Base-by-base conservation (phyloP, 331 rosid species). In the Erythrophleum ivorense region DNA sequence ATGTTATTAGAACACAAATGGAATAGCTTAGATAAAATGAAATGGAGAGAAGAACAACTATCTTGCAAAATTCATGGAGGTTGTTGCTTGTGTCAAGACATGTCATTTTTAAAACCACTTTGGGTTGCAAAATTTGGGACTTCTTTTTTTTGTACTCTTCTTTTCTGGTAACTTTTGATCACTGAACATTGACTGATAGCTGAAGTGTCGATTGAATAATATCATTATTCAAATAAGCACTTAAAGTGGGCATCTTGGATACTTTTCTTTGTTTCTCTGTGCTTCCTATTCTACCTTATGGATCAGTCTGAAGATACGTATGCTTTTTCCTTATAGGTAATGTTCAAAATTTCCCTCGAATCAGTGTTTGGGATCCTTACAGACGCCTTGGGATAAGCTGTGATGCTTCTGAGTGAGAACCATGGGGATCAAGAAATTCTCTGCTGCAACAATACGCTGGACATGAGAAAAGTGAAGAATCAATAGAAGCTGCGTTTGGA, bases 401-500 rank as follows among this genome's bases (percentile, higher is more conserved):
- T 66, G 97, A 90, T 89, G 99, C 99, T 77, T 88, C 99, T 58
- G 97, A 92, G 86, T 98, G 94, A 88, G 99, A 94, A 88, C 88
- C 92, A 71, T 94, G 99, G 99, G 90, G 98, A 63, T 94, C 99
- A 0, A 88, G 99, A 62, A 96, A 96, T 85, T 96, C 94, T 87
- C 92, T 96, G 38, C 81, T 92, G 92, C 87, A 94, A 82, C 99
- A 96, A 85, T 96, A 94, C 79, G 65, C 94, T 76, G 98, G 97
- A 81, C 93, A 96, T 76, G 99, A 96, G 87, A 82, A 90, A 85
- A 92, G 97, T 74, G 98, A 87, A 72, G 99, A 96, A 85, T 91
- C 99, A 3, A 92, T 96, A 78, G 97, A 94, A 88, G 97, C 90
- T 59, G 98, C 99, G 60, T 94, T 96, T 87, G 99, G 94, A 91